These are phyloP conservation scores for Vitis hybrid DNA, from an alignment of 177 flowering plant species.

Conservation along the genomic window DNA sequence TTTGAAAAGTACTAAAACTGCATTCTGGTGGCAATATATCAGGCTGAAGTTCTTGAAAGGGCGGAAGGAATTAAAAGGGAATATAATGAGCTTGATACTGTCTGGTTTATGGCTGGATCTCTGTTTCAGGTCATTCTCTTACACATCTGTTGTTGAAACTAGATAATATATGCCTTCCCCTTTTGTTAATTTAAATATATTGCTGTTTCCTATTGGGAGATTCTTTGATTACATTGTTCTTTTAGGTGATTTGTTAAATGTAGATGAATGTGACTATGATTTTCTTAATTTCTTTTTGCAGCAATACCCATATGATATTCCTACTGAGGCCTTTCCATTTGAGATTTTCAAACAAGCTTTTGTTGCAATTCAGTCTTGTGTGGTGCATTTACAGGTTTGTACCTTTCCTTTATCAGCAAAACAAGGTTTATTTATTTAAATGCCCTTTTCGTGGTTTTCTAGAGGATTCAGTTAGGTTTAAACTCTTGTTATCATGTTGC, in stretches of 20 bases:
- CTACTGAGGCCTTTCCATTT: slow-evolving; percentile 96
- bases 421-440: not conserved
- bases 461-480: not conserved
- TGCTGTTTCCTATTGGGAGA: not conserved
- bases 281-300: slow-evolving; percentile 34
- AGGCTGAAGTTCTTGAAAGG: slow-evolving; percentile 87
- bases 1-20: slow-evolving; percentile 1
- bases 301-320: slow-evolving; percentile 99
- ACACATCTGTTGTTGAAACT: not conserved
- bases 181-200: not conserved
- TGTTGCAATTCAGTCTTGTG: slow-evolving; percentile 99
- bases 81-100: slow-evolving; percentile 98
- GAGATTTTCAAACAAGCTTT: slow-evolving; percentile 99
- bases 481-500: not conserved
- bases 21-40: slow-evolving; percentile 16
- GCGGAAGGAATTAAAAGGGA: slow-evolving; percentile 92
- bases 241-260: slow-evolving; percentile 2
- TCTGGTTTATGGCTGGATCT: slow-evolving; percentile 99
- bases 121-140: slow-evolving; percentile 74
- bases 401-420: not conserved
- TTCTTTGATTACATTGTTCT: too few relatives aligned
- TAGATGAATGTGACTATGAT: not conserved
- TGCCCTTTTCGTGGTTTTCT: not conserved
- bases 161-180: not conserved
- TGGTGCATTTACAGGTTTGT: slow-evolving; percentile 96